Percentiles rank a stretch among this genome's conserved stretches.
Conservation (phyloP, 2,329 filamentous ascomycete species). For the Raffaelea albimanens region DNA sequence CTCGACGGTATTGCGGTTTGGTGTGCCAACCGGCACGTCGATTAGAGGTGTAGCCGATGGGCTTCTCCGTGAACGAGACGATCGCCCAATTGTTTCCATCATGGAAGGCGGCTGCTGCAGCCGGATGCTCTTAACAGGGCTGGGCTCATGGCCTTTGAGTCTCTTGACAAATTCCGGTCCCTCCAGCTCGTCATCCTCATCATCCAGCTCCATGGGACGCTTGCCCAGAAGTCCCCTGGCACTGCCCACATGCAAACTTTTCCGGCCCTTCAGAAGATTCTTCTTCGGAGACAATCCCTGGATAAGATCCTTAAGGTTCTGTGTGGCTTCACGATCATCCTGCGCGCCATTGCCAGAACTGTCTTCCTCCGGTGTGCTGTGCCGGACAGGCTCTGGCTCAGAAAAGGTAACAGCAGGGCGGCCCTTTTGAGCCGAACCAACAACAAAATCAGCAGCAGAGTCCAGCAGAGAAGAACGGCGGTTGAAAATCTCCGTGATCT, state of each 20-base stretch:
- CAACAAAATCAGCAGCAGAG: constrained; percentile 52
- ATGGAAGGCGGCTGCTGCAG: constrained; percentile 61
- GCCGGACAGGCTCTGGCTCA: constrained; percentile 35
- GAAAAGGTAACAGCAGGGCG: constrained; percentile 50
- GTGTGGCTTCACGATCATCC: constrained; percentile 51
- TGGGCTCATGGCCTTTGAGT: constrained; percentile 61
- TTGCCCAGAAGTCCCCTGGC: constrained; percentile 67
- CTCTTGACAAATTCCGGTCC: constrained; percentile 56
- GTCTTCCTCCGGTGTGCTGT: constrained; percentile 51
- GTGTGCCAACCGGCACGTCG: constrained; percentile 19
- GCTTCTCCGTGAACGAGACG: constrained; percentile 39
- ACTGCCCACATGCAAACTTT: constrained; percentile 68
- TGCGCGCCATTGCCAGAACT: constrained; percentile 36
- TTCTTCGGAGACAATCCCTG: constrained; percentile 70
- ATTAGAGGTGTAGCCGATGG: constrained; percentile 26
- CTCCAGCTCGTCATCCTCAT: constrained; percentile 29
- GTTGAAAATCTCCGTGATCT: constrained; percentile 61
- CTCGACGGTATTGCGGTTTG: constrained; percentile 24
- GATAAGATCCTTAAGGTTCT: constrained; percentile 69
- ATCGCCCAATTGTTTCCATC: constrained; percentile 54
- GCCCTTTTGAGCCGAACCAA: constrained; percentile 29
- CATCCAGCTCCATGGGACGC: constrained; percentile 60
- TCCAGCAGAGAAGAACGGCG: constrained; percentile 64
- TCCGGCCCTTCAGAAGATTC: constrained; percentile 54
- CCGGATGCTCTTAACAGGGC: constrained; percentile 66